phyloP scores from a whole-genome alignment of 306 rosid genomes.

The Psophocarpus tetragonolobus region DNA sequence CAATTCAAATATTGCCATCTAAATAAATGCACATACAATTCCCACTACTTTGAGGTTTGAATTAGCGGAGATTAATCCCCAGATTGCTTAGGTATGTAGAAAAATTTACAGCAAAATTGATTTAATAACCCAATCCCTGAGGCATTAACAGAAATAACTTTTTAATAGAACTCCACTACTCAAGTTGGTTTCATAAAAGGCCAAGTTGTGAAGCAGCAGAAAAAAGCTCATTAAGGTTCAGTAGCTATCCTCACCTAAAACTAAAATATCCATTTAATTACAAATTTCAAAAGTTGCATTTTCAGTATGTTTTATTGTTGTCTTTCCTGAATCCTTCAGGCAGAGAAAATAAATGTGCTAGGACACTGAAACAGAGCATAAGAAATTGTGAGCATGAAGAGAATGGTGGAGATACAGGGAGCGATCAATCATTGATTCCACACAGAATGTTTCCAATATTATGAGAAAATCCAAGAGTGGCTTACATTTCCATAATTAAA shows the following conservation, averaged over 20 bases:
- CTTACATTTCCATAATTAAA: not conserved
- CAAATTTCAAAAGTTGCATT: not conserved
- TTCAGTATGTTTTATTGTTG: not conserved
- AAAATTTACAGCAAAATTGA: slow-evolving; percentile 10
- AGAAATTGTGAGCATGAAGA: not conserved
- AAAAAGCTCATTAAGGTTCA: not conserved
- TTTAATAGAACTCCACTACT: not conserved
- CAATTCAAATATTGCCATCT: not conserved
- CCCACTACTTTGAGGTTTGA: not conserved
- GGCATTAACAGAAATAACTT: not conserved
- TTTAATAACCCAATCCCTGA: not conserved
- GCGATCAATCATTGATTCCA: not conserved
- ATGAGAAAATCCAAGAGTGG: not conserved
- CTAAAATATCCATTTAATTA: not conserved
- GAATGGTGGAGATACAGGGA: not conserved
- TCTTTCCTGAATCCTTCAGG: not conserved
- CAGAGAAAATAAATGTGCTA: not conserved
- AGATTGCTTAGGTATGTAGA: not conserved
- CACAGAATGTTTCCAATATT: not conserved
- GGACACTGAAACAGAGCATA: not conserved
- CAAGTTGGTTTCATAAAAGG: not conserved
- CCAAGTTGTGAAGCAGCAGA: not conserved
- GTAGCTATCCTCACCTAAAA: not conserved
- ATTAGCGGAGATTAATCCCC: not conserved
- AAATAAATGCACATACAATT: slow-evolving; percentile 11